A percentile compares a stretch with the other conserved stretches of the same genome.
Evolutionary conservation across 768 basidiomycete species (phyloP).

Genomic region (Hypholoma sublateritium): DNA sequence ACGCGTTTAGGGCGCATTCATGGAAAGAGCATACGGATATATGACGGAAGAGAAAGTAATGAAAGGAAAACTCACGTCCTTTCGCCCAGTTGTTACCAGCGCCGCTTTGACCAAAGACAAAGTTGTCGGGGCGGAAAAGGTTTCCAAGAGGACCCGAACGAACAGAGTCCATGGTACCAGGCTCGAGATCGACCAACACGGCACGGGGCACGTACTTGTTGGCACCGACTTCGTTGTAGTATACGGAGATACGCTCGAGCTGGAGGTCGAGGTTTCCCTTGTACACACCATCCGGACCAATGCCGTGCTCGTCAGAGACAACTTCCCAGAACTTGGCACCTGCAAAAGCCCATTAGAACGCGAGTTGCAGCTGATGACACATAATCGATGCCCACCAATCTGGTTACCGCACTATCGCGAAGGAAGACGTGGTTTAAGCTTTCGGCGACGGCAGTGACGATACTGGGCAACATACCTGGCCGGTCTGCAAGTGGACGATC

Average conservation of each 20-base stretch:
- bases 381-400: slow-evolving; percentile 68
- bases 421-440: slow-evolving; percentile 28
- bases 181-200: slow-evolving; percentile 96
- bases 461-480: slow-evolving; percentile 71
- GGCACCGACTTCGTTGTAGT: slow-evolving; percentile 94
- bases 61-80: slow-evolving; percentile 73
- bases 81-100: slow-evolving; percentile 99
- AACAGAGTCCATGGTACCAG: slow-evolving; percentile 93
- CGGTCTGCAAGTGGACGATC: slow-evolving; percentile 99
- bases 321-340: slow-evolving; percentile 98
- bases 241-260: slow-evolving; percentile 96
- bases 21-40: not conserved
- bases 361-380: slow-evolving; percentile 8
- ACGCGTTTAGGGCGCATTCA: slow-evolving; percentile 22
- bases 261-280: slow-evolving; percentile 93
- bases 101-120: slow-evolving; percentile 96
- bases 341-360: slow-evolving; percentile 28
- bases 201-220: slow-evolving; percentile 99
- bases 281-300: slow-evolving; percentile 91
- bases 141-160: slow-evolving; percentile 87
- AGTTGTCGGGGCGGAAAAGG: slow-evolving; percentile 98
- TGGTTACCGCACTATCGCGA: slow-evolving; percentile 91
- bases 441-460: slow-evolving; percentile 5
- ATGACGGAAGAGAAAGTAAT: slow-evolving; percentile 1
- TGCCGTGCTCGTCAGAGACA: slow-evolving; percentile 97